phyloP scores from a whole-genome alignment of 2,329 filamentous ascomycete species.

The Fusarium algeriense region DNA sequence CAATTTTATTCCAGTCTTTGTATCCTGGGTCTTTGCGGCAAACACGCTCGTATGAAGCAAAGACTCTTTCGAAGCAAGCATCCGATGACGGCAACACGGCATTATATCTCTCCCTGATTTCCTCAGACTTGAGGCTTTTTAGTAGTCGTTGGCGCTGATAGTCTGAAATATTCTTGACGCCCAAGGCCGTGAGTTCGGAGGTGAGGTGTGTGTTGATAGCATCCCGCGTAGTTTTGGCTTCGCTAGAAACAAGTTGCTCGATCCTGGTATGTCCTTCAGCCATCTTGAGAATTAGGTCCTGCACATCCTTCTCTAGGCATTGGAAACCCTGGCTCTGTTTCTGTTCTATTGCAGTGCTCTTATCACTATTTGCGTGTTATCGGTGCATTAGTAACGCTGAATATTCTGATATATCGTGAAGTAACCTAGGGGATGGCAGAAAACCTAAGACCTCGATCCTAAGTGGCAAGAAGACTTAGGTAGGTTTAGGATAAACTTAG shows the following conservation, averaged over 20 bases:
- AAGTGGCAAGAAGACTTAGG: too few relatives aligned
- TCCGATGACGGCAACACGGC: rapidly evolving
- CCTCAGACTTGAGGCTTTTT: not conserved
- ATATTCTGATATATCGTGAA: too few relatives aligned
- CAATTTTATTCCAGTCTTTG: not conserved
- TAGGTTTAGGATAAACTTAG: too few relatives aligned
- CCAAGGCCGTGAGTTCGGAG: not conserved
- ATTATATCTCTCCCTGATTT: not conserved
- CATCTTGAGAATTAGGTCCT: not conserved
- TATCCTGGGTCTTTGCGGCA: rapidly evolving
- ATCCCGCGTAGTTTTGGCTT: not conserved
- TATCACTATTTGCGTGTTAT: not conserved
- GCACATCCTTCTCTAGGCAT: not conserved
- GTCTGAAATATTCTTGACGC: rapidly evolving
- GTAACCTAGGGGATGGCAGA: too few relatives aligned
- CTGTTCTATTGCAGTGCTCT: not conserved
- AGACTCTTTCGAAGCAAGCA: not conserved
- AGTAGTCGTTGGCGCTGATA: not conserved
- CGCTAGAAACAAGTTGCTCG: not conserved
- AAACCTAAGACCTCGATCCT: too few relatives aligned
- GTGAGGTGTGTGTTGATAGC: not conserved
- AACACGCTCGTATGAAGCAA: not conserved
- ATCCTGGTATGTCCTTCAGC: rapidly evolving
- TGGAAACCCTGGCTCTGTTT: not conserved
- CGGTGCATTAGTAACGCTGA: too few relatives aligned